A percentile compares a stretch with the other conserved stretches of the same genome.
Evolutionary conservation across 2,329 filamentous ascomycete genomes (phyloP).

Genomic region (Boeremia lycopersici): DNA sequence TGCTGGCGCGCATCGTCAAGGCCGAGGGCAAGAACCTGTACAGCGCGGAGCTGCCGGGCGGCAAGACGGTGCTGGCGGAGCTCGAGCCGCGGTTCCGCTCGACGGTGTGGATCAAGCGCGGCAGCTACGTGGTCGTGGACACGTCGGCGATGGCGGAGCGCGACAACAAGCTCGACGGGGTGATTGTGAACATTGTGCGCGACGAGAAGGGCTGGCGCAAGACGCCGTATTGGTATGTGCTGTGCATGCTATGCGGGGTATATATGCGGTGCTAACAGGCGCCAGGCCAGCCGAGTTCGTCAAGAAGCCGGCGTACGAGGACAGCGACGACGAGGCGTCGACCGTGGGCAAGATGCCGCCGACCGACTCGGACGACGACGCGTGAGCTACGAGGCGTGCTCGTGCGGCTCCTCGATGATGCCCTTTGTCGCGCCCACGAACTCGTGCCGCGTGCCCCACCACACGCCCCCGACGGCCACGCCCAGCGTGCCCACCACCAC

Average conservation of each 20-base stretch:
- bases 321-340: conserved; percentile 77
- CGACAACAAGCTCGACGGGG: conserved; percentile 80
- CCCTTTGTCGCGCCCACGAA: conserved; percentile 46
- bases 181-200: conserved; percentile 90
- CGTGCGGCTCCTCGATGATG: conserved; percentile 35
- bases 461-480: conserved; percentile 67
- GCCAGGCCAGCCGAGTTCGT: conserved; percentile 76
- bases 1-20: conserved; percentile 78
- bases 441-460: conserved; percentile 60
- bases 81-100: conserved; percentile 85
- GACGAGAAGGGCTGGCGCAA: conserved; percentile 94
- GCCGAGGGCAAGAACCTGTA: conserved; percentile 91
- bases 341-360: conserved; percentile 85
- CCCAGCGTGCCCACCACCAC: conserved; percentile 74
- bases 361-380: conserved; percentile 72
- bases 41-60: conserved; percentile 71
- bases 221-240: conserved; percentile 73
- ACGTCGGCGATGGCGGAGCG: conserved; percentile 67
- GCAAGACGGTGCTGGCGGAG: conserved; percentile 74
- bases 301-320: conserved; percentile 66
- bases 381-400: conserved; percentile 43
- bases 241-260: conserved; percentile 6
- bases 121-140: conserved; percentile 85
- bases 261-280: conserved; percentile 6
- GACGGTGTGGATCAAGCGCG: conserved; percentile 90